These are phyloP conservation scores for Alternaria postmessia DNA, from an alignment of 2,329 filamentous ascomycete genomes.

Conservation along the genomic window DNA sequence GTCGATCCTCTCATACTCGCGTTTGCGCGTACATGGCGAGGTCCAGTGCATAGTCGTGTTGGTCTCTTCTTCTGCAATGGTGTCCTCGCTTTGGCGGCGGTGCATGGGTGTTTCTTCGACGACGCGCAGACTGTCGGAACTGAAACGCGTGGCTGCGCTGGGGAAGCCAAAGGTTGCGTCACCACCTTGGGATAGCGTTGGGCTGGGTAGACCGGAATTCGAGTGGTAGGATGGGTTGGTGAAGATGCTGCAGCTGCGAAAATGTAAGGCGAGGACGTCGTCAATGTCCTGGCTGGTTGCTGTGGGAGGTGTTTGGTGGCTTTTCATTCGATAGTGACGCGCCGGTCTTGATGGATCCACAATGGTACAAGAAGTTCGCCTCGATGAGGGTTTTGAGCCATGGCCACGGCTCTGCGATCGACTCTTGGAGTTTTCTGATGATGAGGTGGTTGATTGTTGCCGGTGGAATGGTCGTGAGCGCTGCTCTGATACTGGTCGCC, in stretches of 20 bases:
- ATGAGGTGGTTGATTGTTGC: constrained; percentile 41
- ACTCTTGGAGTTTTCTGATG: constrained; percentile 40
- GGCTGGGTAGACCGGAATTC: constrained; percentile 29
- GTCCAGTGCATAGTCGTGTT: constrained; percentile 49
- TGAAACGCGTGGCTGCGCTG: constrained; percentile 24
- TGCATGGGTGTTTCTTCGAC: constrained; percentile 18
- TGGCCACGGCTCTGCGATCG: constrained; percentile 37
- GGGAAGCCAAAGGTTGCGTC: constrained; percentile 18
- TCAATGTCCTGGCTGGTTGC: constrained; percentile 45
- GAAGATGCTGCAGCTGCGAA: constrained; percentile 50
- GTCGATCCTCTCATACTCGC: constrained; percentile 51
- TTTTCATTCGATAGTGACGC: constrained; percentile 47
- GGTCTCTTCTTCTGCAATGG: constrained; percentile 24
- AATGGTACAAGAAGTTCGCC: constrained; percentile 46
- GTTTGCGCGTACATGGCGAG: constrained; percentile 44
- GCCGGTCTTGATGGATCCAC: constrained; percentile 46
- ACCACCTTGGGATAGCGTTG: constrained; percentile 28
- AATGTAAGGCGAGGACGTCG: constrained; percentile 51
- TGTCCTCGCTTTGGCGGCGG: neutral
- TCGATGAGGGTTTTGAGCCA: constrained; percentile 46
- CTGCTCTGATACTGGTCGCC: constrained; percentile 38
- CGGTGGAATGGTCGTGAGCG: constrained; percentile 28
- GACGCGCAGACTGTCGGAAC: constrained; percentile 25
- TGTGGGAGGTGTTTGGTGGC: constrained; percentile 38
- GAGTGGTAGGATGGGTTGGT: constrained; percentile 42